A percentile compares a stretch with the other conserved stretches of the same genome.
Conservation (phyloP, 352 stramenopile species). For the Plasmopara halstedii region DNA sequence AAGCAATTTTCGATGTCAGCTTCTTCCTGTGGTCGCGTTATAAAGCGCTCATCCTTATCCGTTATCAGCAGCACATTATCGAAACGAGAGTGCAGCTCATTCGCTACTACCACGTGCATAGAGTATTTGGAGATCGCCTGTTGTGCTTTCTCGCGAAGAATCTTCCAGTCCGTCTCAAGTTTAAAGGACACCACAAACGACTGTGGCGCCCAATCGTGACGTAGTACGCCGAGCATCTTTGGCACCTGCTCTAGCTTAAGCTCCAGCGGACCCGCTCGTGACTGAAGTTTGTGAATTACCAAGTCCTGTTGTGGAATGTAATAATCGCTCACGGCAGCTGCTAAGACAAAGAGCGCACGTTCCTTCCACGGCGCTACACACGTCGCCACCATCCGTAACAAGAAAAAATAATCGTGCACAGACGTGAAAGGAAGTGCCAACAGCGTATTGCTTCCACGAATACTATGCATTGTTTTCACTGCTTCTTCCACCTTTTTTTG, state of each 20-base stretch:
- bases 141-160: constrained; percentile 91
- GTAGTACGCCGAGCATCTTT: constrained; percentile 92
- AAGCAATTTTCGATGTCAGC: constrained; percentile 59
- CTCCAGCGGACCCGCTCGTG: constrained; percentile 48
- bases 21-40: constrained; percentile 49
- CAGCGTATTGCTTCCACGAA: constrained; percentile 40
- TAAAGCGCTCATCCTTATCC: constrained; percentile 35
- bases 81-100: constrained; percentile 94
- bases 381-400: constrained; percentile 79
- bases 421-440: constrained; percentile 91
- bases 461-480: constrained; percentile 40
- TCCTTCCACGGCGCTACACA: constrained; percentile 51
- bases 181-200: constrained; percentile 98
- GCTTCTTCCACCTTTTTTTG: constrained; percentile 43
- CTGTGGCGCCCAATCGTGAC: constrained; percentile 88
- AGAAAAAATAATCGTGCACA: constrained; percentile 95
- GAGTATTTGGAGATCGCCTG: constrained; percentile 91
- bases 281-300: constrained; percentile 97
- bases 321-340: constrained; percentile 98
- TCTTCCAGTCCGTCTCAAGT: constrained; percentile 95
- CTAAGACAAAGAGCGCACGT: constrained; percentile 89
- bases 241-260: constrained; percentile 91
- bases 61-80: constrained; percentile 82
- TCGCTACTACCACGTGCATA: constrained; percentile 97
- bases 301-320: constrained; percentile 91